A percentile compares a stretch with the other conserved stretches of the same genome.
Conservation (phyloP, 768 basidiomycete species). For the Suillus placidus region DNA sequence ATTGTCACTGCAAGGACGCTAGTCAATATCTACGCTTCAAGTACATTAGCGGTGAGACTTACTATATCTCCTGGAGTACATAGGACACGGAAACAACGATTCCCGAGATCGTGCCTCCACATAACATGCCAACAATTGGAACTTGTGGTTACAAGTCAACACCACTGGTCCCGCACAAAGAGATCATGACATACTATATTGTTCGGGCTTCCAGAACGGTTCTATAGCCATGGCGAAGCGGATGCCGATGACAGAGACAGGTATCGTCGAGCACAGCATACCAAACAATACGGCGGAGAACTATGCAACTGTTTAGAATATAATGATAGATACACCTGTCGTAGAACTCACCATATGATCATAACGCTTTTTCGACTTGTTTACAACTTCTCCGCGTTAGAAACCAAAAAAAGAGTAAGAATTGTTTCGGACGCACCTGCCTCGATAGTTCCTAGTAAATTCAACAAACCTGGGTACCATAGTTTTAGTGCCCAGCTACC, state of each 20-base stretch:
- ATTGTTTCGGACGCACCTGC: constrained; percentile 52
- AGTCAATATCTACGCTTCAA: neutral
- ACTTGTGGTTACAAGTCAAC: constrained; percentile 44
- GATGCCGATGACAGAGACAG: constrained; percentile 75
- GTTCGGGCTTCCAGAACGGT: constrained; percentile 84
- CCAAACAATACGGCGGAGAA: constrained; percentile 67
- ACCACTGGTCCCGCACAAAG: neutral
- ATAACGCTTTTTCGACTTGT: constrained; percentile 77
- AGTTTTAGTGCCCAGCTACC: neutral
- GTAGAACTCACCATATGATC: constrained; percentile 63
- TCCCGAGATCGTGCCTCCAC: constrained; percentile 76
- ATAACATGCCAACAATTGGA: constrained; percentile 85
- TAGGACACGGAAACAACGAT: constrained; percentile 71
- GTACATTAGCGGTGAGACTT: constrained; percentile 25
- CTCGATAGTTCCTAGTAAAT: constrained; percentile 77
- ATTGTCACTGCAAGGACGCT: constrained; percentile 59
- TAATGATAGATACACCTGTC: neutral
- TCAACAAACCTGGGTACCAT: constrained; percentile 56
- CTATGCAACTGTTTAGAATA: constrained; percentile 32
- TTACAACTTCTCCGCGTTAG: constrained; percentile 52
- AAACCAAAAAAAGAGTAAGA: neutral
- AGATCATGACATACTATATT: constrained; percentile 59
- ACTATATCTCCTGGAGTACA: constrained; percentile 79
- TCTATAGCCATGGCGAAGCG: constrained; percentile 73
- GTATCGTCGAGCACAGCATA: constrained; percentile 77